Evolutionary conservation across 768 basidiomycete species (phyloP).

Genomic region (Leccinum incarnatum): DNA sequence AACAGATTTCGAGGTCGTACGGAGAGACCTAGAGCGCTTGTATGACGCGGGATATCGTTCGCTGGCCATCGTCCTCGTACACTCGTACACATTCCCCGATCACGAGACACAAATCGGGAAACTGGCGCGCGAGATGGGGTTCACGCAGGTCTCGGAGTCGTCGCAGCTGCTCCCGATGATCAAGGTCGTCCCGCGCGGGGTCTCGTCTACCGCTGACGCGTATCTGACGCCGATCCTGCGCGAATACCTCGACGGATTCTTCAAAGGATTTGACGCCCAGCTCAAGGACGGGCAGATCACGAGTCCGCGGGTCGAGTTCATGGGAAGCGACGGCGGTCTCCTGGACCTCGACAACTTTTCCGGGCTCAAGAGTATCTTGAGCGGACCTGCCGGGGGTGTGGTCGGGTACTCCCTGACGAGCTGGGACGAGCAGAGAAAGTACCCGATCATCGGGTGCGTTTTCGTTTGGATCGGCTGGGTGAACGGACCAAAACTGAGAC

Average conservation of each 20-base stretch:
- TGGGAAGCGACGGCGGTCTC: constrained; percentile 91
- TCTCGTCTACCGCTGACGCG: constrained; percentile 91
- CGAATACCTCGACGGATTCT: constrained; percentile 89
- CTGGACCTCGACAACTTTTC: constrained; percentile 82
- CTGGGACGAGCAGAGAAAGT: constrained; percentile 70
- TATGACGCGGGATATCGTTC: constrained; percentile 85
- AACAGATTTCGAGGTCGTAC: constrained; percentile 52
- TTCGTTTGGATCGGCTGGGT: not conserved
- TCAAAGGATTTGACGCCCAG: constrained; percentile 78
- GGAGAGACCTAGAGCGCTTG: constrained; percentile 61
- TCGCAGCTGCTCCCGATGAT: constrained; percentile 90
- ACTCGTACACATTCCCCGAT: constrained; percentile 88
- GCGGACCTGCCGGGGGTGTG: constrained; percentile 93
- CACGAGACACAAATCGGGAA: constrained; percentile 76
- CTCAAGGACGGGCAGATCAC: constrained; percentile 56
- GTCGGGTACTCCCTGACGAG: constrained; percentile 90
- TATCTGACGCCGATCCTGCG: constrained; percentile 89
- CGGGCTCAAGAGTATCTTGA: constrained; percentile 89
- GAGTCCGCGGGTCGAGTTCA: constrained; percentile 85
- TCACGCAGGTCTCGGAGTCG: constrained; percentile 85
- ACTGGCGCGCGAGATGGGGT: constrained; percentile 79
- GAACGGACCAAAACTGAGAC: not conserved
- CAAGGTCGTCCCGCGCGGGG: constrained; percentile 91
- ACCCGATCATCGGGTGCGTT: constrained; percentile 81
- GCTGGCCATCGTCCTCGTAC: constrained; percentile 84